Percentiles rank a stretch among this genome's conserved stretches.
Conservation (phyloP, 345 rosid species). For the Eucalyptus victrix region DNA sequence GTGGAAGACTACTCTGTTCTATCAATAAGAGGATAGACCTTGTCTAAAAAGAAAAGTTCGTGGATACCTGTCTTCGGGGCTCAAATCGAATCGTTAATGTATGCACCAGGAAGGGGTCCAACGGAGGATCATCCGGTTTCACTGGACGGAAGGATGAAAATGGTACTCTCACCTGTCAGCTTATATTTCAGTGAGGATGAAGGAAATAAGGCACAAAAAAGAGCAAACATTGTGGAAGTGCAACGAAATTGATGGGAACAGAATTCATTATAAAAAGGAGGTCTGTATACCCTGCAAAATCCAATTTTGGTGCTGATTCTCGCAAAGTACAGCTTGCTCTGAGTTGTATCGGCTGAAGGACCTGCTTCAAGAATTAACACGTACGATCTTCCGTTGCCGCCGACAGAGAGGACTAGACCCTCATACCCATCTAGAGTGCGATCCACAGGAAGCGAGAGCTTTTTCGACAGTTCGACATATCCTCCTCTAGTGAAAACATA, state of each 20-base stretch:
- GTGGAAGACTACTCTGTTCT: background rate
- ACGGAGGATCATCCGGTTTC: slow-evolving; percentile 87
- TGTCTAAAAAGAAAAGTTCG: background rate
- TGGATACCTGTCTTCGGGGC: slow-evolving; percentile 80
- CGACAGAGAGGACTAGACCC: slow-evolving; percentile 87
- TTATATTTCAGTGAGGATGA: background rate
- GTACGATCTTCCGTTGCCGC: slow-evolving; percentile 95
- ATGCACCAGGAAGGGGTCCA: slow-evolving; percentile 93
- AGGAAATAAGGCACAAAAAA: background rate
- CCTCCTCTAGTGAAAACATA: slow-evolving; percentile 93
- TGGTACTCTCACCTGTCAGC: slow-evolving; percentile 82
- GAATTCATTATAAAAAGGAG: background rate
- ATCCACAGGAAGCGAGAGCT: slow-evolving; percentile 69
- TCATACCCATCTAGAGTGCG: slow-evolving; percentile 92
- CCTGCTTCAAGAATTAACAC: slow-evolving; percentile 94
- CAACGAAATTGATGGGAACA: background rate
- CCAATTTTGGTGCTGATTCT: slow-evolving; percentile 87
- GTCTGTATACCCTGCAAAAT: slow-evolving; percentile 56
- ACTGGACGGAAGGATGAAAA: slow-evolving; percentile 93
- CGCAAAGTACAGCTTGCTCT: slow-evolving; percentile 84
- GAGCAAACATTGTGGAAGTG: background rate
- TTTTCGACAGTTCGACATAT: slow-evolving; percentile 78
- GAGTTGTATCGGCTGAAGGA: slow-evolving; percentile 76
- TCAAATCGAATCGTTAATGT: slow-evolving; percentile 92
- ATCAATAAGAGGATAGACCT: background rate